These are phyloP conservation scores for Carallia brachiata DNA, from an alignment of 345 rosid species.

Conservation along the genomic window DNA sequence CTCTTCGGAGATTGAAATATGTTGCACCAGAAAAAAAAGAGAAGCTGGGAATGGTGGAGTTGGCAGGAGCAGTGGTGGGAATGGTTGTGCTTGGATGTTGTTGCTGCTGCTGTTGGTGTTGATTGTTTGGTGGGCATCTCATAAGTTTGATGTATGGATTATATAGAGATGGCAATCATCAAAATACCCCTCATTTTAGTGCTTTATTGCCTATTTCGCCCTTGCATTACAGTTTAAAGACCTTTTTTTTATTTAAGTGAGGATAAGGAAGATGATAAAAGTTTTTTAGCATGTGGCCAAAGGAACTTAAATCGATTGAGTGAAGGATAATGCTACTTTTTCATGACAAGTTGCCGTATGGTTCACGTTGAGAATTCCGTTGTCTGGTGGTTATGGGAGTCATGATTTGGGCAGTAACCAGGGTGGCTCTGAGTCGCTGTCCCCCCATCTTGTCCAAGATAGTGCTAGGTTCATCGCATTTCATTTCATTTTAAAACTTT, in stretches of 20 bases:
- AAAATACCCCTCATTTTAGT: neutral
- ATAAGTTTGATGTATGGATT: neutral
- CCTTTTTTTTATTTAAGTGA: too few relatives aligned
- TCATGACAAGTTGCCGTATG: neutral
- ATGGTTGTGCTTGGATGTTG: neutral
- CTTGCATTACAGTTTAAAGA: neutral
- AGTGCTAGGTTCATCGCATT: too few relatives aligned
- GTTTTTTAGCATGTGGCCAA: neutral
- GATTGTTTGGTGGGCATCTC: too few relatives aligned
- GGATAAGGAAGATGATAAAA: neutral
- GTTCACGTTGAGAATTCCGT: neutral
- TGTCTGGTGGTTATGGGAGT: neutral
- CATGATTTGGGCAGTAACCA: too few relatives aligned
- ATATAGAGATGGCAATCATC: neutral
- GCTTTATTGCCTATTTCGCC: neutral
- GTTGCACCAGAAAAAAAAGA: too few relatives aligned
- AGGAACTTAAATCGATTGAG: neutral
- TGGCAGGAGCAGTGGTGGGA: too few relatives aligned
- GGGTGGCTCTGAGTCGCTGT: neutral
- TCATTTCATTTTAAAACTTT: too few relatives aligned
- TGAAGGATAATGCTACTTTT: neutral
- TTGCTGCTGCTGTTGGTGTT: neutral
- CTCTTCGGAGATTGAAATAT: neutral
- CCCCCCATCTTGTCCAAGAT: neutral
- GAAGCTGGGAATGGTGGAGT: neutral